Evolutionary conservation across 306 rosid genomes (phyloP).

Genomic region (Argentina anserina): DNA sequence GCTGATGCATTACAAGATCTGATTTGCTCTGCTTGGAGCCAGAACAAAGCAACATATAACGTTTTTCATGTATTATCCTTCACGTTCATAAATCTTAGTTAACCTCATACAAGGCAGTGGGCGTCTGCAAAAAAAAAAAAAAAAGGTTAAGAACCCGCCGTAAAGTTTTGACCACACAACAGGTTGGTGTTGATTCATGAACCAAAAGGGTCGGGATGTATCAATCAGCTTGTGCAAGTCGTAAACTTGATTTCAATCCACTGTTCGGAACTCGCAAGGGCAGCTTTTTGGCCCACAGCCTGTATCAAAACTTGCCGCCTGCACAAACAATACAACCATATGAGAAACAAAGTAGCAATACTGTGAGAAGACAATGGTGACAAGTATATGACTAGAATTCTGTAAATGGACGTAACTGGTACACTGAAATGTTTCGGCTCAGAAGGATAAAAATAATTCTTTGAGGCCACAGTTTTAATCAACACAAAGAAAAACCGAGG

Average conservation of each 20-base stretch:
- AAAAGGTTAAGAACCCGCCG: not conserved
- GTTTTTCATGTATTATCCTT: not conserved
- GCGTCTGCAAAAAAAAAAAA: not conserved
- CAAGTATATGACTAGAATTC: not conserved
- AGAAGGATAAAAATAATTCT: not conserved
- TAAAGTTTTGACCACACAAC: not conserved
- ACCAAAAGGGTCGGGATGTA: not conserved
- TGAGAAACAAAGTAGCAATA: not conserved
- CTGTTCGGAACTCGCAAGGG: not conserved
- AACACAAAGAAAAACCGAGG: not conserved
- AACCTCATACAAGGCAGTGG: not conserved
- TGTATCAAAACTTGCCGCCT: constrained; percentile 5
- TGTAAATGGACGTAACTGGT: not conserved
- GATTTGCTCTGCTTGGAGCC: not conserved
- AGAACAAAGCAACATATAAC: not conserved
- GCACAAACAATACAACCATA: not conserved
- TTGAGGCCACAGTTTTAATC: not conserved
- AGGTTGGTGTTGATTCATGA: not conserved
- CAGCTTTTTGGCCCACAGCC: not conserved
- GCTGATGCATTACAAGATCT: not conserved
- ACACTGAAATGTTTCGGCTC: not conserved
- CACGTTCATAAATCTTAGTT: not conserved
- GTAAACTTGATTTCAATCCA: not conserved
- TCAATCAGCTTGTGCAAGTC: not conserved
- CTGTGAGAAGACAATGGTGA: not conserved